Conservation (phyloP, 177 flowering plant genomes). For the Vitis hybrid region DNA sequence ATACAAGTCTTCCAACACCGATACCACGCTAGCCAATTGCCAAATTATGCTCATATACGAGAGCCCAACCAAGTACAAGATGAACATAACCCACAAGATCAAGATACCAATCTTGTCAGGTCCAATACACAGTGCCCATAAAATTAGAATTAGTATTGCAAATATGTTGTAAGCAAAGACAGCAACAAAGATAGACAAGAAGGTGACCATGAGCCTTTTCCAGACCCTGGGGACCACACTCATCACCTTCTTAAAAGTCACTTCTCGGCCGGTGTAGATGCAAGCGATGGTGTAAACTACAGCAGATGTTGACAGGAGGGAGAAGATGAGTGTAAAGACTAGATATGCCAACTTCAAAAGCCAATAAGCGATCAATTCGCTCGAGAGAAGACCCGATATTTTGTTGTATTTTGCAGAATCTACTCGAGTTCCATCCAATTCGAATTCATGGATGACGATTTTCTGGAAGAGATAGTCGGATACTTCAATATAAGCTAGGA, state of each 20-base stretch:
- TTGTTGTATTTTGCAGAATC: slow-evolving; percentile 20
- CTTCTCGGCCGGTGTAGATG: slow-evolving; percentile 41
- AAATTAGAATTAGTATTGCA: not conserved
- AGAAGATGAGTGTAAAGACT: slow-evolving; percentile 33
- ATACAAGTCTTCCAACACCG: slow-evolving; percentile 51
- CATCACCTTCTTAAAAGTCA: slow-evolving; percentile 40
- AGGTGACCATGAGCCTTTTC: slow-evolving; percentile 60
- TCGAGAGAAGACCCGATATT: slow-evolving; percentile 20
- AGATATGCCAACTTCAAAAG: slow-evolving; percentile 36
- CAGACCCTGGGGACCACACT: slow-evolving; percentile 61
- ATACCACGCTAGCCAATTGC: slow-evolving; percentile 64
- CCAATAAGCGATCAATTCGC: slow-evolving; percentile 29
- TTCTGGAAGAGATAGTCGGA: slow-evolving; percentile 30
- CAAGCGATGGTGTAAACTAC: slow-evolving; percentile 58
- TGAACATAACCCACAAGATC: not conserved
- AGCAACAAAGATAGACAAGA: slow-evolving; percentile 30
- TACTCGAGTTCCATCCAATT: slow-evolving; percentile 13
- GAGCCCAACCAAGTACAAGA: slow-evolving; percentile 32
- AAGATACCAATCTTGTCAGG: not conserved
- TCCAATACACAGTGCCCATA: not conserved
- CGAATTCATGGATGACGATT: slow-evolving; percentile 23
- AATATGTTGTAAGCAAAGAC: slow-evolving; percentile 29
- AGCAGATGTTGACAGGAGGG: slow-evolving; percentile 58
- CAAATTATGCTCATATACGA: slow-evolving; percentile 52
- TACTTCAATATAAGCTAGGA: slow-evolving; percentile 47